These are phyloP conservation scores for Cyclospora cayetanensis DNA, from an alignment of 169 alveolate species.

Conservation along the genomic window DNA sequence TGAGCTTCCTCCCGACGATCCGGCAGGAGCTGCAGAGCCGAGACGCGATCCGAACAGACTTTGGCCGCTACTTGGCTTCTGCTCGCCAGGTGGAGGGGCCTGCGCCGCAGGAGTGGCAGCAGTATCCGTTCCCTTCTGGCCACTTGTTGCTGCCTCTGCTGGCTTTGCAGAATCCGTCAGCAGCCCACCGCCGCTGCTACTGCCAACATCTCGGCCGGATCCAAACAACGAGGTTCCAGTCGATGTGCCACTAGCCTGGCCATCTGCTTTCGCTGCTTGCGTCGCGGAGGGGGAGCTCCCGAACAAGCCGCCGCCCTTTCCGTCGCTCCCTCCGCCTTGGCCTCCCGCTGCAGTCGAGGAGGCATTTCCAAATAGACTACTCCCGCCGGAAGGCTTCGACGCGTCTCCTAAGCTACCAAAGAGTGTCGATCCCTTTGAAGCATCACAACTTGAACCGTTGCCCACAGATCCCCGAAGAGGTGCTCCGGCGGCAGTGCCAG, in stretches of 20 bases:
- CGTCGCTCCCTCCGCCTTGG: conserved; percentile 10
- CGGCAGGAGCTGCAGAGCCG: background rate
- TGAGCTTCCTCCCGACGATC: background rate
- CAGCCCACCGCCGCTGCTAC: background rate
- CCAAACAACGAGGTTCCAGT: conserved; percentile 4
- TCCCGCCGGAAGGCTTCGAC: conserved; percentile 17
- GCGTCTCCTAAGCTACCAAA: conserved; percentile 59
- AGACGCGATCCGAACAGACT: background rate
- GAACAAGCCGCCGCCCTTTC: conserved; percentile 54
- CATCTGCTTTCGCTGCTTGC: conserved; percentile 13
- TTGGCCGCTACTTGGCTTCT: conserved; percentile 18
- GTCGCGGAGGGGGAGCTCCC: conserved; percentile 14
- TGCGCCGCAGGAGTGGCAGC: conserved; percentile 34
- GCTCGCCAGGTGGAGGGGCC: background rate
- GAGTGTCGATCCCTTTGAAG: conserved; percentile 26
- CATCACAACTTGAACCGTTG: background rate
- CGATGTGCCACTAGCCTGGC: background rate
- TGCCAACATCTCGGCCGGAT: background rate
- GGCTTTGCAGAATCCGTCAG: background rate
- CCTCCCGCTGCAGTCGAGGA: background rate
- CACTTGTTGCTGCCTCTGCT: background rate
- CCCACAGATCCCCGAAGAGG: background rate
- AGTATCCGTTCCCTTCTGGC: conserved; percentile 40
- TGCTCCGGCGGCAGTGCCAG: conserved; percentile 25
- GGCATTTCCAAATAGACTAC: conserved; percentile 45